Base-by-base conservation (phyloP, 192 early-diverging fungal genomes). In the Umbelopsis sp. region DNA sequence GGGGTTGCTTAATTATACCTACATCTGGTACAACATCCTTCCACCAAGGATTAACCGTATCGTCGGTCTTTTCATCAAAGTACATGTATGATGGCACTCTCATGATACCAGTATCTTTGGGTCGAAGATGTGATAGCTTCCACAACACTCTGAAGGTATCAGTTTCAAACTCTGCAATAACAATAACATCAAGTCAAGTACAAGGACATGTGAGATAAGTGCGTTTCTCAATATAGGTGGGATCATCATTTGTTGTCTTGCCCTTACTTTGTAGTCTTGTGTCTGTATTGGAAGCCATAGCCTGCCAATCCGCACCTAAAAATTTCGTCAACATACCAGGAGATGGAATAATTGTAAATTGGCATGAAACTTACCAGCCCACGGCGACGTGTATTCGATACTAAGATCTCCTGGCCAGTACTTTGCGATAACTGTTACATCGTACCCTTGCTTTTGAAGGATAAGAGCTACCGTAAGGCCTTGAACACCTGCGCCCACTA, bases 401-500 rank as follows among this genome's bases (percentile, higher is more conserved):
- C 65, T 69, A 2, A 70, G 72, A 52, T 86, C 86, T 16, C 79
- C 86, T 24, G 89, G 87, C 70, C 82, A 84, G n/a, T 85, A 75
- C 16, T 80, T 73, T 16, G 90, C 80, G 6, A 93, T 77, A 8
- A 93, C 78, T 1, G 86, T 91, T 10, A 93, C 91, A 38, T 81
- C 26, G 68, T 85, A 86, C 17, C 87, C 82, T 51, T 86, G 80
- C 73, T 80, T 78, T 68, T 86, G 85, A 29, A 92, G 77, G 9
- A 90, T 59, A 1, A 94, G 69, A 8, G 89, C 94, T 0, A 87
- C 89, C 6, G 92, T 92, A 12, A 94, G 83, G 9, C 92, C 93
- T 21, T 85, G 71, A 2, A 94, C 94, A 68, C 93, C 93, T 3
- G 90, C 88, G 17, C 94, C 94, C 69, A 95, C 71, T 9, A 95